Evolutionary conservation across 768 basidiomycete genomes (phyloP), one percentile per base, ranked within the genome.

Genomic region (Ephemerocybe angulata): DNA sequence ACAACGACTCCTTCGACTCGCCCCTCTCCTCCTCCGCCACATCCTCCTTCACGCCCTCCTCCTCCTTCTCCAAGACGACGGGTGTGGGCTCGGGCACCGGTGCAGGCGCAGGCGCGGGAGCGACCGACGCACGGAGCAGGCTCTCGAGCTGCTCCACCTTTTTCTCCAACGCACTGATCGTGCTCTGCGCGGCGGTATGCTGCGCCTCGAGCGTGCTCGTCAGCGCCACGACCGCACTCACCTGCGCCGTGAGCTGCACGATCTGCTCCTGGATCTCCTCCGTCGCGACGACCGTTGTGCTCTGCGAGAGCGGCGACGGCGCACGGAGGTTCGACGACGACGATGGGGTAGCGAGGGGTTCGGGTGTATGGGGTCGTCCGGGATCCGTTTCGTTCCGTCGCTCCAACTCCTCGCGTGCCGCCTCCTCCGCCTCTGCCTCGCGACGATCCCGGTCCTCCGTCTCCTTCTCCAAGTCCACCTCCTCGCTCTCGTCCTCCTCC

Each of bases 301-400:
- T 31, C 43, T 60, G 61, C 1, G 63, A 70, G 57, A 56, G 69
- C 2, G 67, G 66, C n/a, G 72, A 67, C 1, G 65, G 58, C 11
- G 33, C 33, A 35, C 33, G 8, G 33, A 35, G 17, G 33, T n/a
- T 35, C 33, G 33, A 35, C 33, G 8, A 17, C 33, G 33, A 35
- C 33, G 17, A 35, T 17, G 33, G 33, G 17, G 8, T 35, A 8
- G 17, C 33, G 29, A 81, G 83, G 4, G 90, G 92, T 64, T 93
- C 92, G 0, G 91, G 92, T 5, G 93, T 94, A 6, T 80, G 76
- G 3, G 90, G 91, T 38, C 90, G 77, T 2, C 85, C 87, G 21
- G 86, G 60, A 30, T 67, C 66, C 40, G 65, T 65, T 29, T 60
- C 59, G 49, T 62, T 73, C 54, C 83, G 73, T 59, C 76, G 72